A percentile compares a stretch with the other conserved stretches of the same genome.
These are phyloP conservation scores for Globisporangium perplexum DNA, from an alignment of 352 stramenopile species.

Conservation along the genomic window DNA sequence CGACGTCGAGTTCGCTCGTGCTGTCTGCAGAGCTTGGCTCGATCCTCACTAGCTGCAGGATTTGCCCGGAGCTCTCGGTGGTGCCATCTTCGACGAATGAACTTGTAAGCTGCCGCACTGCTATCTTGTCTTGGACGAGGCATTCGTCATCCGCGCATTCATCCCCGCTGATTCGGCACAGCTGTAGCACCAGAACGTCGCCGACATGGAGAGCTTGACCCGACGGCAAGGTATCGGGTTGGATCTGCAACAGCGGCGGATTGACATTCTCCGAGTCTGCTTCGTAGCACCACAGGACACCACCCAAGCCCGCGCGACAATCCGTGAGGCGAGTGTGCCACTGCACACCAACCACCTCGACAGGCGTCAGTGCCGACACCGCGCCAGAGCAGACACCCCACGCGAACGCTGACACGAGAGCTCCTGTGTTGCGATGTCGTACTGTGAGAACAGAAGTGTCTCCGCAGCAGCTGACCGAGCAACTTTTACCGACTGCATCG, in stretches of 20 bases:
- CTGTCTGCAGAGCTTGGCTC: neutral
- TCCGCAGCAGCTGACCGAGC: constrained; percentile 16
- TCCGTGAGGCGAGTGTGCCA: neutral
- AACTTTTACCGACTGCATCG: neutral
- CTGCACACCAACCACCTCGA: constrained; percentile 4
- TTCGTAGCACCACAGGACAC: constrained; percentile 5
- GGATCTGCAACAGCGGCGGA: neutral
- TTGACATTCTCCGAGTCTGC: neutral
- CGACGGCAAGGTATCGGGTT: neutral
- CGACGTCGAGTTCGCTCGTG: neutral
- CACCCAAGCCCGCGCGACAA: constrained; percentile 6
- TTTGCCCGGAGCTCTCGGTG: neutral
- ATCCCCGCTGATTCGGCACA: neutral
- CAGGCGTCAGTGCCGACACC: neutral
- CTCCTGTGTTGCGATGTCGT: neutral
- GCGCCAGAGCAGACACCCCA: constrained; percentile 20
- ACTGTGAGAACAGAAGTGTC: constrained; percentile 17
- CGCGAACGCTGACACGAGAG: constrained; percentile 11
- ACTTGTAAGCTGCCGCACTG: neutral
- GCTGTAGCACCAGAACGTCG: neutral
- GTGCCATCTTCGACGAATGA: neutral
- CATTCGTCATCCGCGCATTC: neutral
- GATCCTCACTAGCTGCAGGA: neutral
- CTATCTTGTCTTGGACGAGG: neutral
- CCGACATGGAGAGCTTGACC: neutral